Evolutionary conservation across 2,329 filamentous ascomycete species (phyloP).

Genomic region (Fusarium tupiense): DNA sequence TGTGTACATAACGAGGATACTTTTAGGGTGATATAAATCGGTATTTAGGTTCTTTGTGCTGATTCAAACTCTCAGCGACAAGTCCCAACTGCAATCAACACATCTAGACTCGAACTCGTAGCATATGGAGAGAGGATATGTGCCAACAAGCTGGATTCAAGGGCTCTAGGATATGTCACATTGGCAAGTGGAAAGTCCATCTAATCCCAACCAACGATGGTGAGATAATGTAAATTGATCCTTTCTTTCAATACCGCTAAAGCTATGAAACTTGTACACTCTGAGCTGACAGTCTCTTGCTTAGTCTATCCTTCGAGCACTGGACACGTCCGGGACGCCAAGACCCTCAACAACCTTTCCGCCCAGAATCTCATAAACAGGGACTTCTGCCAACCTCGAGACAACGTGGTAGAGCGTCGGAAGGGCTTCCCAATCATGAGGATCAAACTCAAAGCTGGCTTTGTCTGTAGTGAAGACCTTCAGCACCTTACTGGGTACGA

Average conservation of each 20-base stretch:
- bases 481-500: not conserved
- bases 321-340: not conserved
- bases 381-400: not conserved
- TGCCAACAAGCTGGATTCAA: too few species aligned
- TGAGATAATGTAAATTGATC: accelerated
- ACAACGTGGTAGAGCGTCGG: not conserved
- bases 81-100: too few species aligned
- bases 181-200: too few species aligned
- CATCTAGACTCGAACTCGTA: too few species aligned
- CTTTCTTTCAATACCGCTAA: accelerated
- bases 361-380: not conserved
- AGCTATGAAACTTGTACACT: accelerated
- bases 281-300: not conserved
- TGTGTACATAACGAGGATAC: too few species aligned
- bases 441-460: not conserved
- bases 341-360: not conserved
- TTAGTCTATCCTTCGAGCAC: not conserved
- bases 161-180: too few species aligned
- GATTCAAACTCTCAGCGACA: too few species aligned
- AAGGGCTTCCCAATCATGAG: not conserved
- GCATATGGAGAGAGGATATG: too few species aligned
- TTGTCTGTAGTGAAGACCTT: not conserved
- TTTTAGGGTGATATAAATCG: too few species aligned
- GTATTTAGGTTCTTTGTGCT: too few species aligned
- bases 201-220: too few species aligned